phyloP scores from a whole-genome alignment of 148 eudicot species.

The Vaccinium corymbosum region DNA sequence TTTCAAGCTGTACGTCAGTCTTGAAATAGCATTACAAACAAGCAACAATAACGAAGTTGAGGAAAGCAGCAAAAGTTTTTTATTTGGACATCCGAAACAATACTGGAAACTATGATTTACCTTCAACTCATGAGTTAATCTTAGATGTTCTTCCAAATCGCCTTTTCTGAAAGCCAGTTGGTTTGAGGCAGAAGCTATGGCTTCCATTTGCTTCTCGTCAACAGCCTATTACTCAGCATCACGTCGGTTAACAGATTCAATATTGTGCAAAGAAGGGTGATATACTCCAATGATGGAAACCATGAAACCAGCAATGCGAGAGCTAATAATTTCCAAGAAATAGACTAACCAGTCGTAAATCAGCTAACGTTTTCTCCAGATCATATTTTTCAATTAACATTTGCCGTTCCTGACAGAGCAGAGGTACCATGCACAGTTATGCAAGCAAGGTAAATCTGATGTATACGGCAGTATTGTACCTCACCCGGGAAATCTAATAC shows the following conservation, averaged over 20 bases:
- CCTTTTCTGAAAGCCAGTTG: constrained; percentile 71
- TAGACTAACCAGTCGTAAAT: constrained; percentile 71
- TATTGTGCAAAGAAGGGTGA: background rate
- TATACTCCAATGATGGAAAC: constrained; percentile 4
- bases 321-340: constrained; percentile 15
- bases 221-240: constrained; percentile 53
- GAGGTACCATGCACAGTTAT: constrained; percentile 11
- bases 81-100: background rate
- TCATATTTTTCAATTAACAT: constrained; percentile 73
- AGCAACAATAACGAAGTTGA: background rate
- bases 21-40: background rate
- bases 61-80: background rate
- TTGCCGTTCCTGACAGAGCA: constrained; percentile 67
- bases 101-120: constrained; percentile 28
- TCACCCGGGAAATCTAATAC: constrained; percentile 30
- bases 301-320: constrained; percentile 16
- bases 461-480: background rate
- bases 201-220: constrained; percentile 77
- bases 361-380: constrained; percentile 69
- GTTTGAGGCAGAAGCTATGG: constrained; percentile 55
- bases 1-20: background rate
- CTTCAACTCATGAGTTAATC: constrained; percentile 66
- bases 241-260: constrained; percentile 1
- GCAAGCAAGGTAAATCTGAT: constrained; percentile 14
- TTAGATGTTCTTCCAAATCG: constrained; percentile 67